Percentiles rank a stretch among this genome's conserved stretches.
Conservation (phyloP, 2,329 filamentous ascomycete species). For the Alternaria sp. region DNA sequence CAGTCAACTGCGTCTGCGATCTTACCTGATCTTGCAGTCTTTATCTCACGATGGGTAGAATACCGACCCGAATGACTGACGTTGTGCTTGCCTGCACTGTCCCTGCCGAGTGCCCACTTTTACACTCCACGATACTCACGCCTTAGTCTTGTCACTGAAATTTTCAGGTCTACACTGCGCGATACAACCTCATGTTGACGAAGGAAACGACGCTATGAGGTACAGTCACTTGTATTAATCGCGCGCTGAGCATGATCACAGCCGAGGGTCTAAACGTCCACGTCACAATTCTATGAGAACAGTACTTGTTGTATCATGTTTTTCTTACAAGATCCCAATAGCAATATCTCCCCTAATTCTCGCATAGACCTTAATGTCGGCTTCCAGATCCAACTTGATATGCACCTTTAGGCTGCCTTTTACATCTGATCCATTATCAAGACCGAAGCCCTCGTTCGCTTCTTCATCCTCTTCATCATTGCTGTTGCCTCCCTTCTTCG, state of each 20-base stretch:
- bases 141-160: not conserved
- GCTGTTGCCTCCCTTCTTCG: constrained; percentile 7
- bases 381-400: constrained; percentile 19
- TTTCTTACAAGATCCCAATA: constrained; percentile 26
- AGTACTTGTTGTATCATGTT: not conserved
- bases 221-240: too few species aligned
- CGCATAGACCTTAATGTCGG: constrained; percentile 31
- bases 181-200: not conserved
- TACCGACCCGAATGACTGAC: too few species aligned
- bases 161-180: not conserved
- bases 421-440: constrained; percentile 33
- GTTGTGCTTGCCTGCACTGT: not conserved
- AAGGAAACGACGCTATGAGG: too few species aligned
- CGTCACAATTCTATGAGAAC: not conserved
- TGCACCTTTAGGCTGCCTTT: constrained; percentile 36
- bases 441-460: constrained; percentile 24
- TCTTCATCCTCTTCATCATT: constrained; percentile 14
- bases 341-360: constrained; percentile 35
- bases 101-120: not conserved
- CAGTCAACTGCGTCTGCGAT: not conserved
- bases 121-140: not conserved
- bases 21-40: not conserved
- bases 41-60: not conserved
- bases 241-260: not conserved
- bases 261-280: not conserved